Evolutionary conservation across 176 grass and related monocot species (phyloP).

Genomic region (Oryza glaberrima): DNA sequence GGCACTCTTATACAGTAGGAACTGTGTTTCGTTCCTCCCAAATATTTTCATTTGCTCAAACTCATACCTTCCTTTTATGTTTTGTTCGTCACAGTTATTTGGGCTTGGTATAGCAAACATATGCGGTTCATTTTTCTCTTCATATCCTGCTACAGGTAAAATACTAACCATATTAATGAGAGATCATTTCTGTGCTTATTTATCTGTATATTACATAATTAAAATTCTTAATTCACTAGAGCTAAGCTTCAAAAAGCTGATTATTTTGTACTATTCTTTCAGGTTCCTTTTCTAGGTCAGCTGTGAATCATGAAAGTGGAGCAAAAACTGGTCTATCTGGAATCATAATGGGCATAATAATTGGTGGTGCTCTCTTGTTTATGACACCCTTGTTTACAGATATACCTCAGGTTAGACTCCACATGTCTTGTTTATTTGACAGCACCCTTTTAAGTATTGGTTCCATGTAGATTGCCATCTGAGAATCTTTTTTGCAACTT

Average conservation of each 20-base stretch:
- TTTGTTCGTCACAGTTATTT: constrained; percentile 68
- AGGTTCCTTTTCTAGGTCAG: constrained; percentile 99
- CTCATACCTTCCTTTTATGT: neutral
- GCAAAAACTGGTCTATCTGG: constrained; percentile 88
- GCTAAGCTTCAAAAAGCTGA: constrained; percentile 22
- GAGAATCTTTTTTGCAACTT: neutral
- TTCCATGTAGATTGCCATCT: neutral
- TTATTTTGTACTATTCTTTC: constrained; percentile 39
- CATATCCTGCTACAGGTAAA: constrained; percentile 91
- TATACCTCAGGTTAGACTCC: constrained; percentile 86
- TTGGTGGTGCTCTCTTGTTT: constrained; percentile 85
- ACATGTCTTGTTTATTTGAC: constrained; percentile 12
- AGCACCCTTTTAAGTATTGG: neutral
- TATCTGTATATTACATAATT: constrained; percentile 23
- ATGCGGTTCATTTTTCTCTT: constrained; percentile 89
- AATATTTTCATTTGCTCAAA: constrained; percentile 32
- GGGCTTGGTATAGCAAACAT: constrained; percentile 95
- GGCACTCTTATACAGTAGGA: constrained; percentile 14
- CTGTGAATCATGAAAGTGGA: constrained; percentile 95
- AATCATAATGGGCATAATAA: constrained; percentile 96
- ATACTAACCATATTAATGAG: constrained; percentile 35
- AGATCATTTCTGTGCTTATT: constrained; percentile 23
- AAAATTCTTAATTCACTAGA: constrained; percentile 26
- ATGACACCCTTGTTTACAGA: constrained; percentile 95
- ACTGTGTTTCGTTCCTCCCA: neutral